Percentiles rank a stretch among this genome's conserved stretches.
These are phyloP conservation scores for Ajuga chamaepitys DNA, from an alignment of 257 asterid species.

Conservation along the genomic window DNA sequence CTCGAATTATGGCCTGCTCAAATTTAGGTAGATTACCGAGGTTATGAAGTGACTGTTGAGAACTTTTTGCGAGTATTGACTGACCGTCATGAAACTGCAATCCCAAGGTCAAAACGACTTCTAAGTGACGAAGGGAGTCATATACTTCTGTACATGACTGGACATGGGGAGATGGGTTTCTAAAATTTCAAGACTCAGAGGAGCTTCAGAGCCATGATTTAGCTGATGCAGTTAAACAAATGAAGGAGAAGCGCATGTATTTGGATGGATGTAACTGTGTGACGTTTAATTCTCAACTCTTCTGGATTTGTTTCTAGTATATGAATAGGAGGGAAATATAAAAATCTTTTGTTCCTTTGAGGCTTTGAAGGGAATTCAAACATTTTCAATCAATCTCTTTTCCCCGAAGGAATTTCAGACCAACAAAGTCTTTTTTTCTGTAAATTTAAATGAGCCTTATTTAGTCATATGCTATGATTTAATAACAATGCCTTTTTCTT, in stretches of 20 bases:
- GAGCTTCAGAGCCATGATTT: conserved; percentile 99
- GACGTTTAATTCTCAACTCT: background rate
- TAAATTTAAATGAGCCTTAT: background rate
- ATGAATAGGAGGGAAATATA: too few relatives aligned
- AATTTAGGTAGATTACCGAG: conserved; percentile 89
- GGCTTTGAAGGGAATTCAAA: too few relatives aligned
- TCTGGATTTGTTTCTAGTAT: too few relatives aligned
- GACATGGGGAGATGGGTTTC: conserved; percentile 99
- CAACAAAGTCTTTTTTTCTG: too few relatives aligned
- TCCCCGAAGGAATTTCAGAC: too few relatives aligned
- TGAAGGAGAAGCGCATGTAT: conserved; percentile 94
- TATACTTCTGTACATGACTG: conserved; percentile 91
- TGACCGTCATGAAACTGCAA: conserved; percentile 91
- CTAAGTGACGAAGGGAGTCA: conserved; percentile 99
- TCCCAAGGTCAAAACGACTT: conserved; percentile 92
- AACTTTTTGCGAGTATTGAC: conserved; percentile 75
- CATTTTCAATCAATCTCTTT: too few relatives aligned
- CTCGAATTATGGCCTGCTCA: conserved; percentile 23
- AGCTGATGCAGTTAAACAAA: conserved; percentile 95
- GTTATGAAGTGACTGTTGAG: conserved; percentile 97
- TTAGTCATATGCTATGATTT: background rate
- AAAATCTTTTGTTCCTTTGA: too few relatives aligned
- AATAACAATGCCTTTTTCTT: too few relatives aligned
- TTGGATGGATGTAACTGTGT: background rate
- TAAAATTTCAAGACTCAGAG: conserved; percentile 93